These are phyloP conservation scores for Sordariomycetes sp. DNA, from an alignment of 2,329 filamentous ascomycete species.

Conservation along the genomic window DNA sequence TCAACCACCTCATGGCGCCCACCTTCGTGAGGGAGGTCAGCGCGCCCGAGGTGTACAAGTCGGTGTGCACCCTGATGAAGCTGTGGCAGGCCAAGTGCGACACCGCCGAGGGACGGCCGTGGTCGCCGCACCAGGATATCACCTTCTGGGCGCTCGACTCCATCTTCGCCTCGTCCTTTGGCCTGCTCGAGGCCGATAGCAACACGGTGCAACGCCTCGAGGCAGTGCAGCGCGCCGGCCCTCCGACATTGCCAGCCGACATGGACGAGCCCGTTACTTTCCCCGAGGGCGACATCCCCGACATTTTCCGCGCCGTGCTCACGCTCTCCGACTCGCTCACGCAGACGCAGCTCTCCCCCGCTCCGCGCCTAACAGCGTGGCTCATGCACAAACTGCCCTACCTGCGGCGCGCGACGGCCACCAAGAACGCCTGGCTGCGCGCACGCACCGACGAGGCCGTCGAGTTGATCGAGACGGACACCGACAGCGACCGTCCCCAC, in stretches of 20 bases:
- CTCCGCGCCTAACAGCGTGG: constrained; percentile 16
- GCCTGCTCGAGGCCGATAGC: constrained; percentile 13
- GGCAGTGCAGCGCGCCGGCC: constrained; percentile 6
- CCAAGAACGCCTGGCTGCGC: constrained; percentile 11
- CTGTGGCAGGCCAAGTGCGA: constrained; percentile 21
- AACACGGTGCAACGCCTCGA: constrained; percentile 13
- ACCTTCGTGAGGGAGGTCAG: constrained; percentile 20
- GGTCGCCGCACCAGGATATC: constrained; percentile 16
- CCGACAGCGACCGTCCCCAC: constrained; percentile 12
- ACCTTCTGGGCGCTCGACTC: constrained; percentile 18
- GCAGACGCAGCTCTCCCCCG: constrained; percentile 17
- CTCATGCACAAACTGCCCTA: constrained; percentile 15
- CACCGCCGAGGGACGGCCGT: constrained; percentile 15
- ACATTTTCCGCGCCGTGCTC: constrained; percentile 11
- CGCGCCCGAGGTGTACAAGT: constrained; percentile 21
- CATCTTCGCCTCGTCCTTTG: constrained; percentile 18
- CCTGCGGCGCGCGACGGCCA: constrained; percentile 15
- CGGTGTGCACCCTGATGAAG: constrained; percentile 16
- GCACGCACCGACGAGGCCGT: constrained; percentile 7
- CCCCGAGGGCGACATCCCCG: not conserved
- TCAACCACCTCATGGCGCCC: constrained; percentile 25
- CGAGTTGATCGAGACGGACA: constrained; percentile 12
- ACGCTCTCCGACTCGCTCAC: constrained; percentile 16
- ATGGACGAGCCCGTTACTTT: not conserved
- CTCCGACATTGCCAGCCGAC: not conserved